phyloP scores from a whole-genome alignment of 164 flowering plant genomes.

The Berberis vulgaris region DNA sequence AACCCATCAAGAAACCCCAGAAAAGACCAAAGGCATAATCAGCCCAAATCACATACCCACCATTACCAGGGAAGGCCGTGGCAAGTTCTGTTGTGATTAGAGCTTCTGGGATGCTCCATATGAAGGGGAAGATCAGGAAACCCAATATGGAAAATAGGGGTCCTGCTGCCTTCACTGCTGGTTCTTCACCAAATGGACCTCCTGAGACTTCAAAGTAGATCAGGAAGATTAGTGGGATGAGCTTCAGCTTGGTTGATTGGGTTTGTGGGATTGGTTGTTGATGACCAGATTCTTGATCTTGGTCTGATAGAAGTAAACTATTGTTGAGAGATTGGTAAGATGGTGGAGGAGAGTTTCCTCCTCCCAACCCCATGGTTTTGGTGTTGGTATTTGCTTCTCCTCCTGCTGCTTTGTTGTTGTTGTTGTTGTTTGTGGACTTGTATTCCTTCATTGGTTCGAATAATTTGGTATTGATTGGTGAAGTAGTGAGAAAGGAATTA shows the following conservation, averaged over 20 bases:
- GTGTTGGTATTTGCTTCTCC: too few relatives aligned
- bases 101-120: constrained; percentile 88
- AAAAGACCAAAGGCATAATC: constrained; percentile 71
- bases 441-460: too few relatives aligned
- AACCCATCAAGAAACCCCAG: constrained; percentile 74
- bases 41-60: constrained; percentile 87
- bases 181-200: constrained; percentile 82
- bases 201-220: constrained; percentile 93
- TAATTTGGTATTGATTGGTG: too few relatives aligned
- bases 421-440: too few relatives aligned
- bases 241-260: constrained; percentile 14
- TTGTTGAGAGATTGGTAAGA: too few relatives aligned
- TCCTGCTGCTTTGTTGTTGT: too few relatives aligned
- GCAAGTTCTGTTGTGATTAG: constrained; percentile 84
- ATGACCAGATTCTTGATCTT: too few relatives aligned
- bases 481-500: too few relatives aligned
- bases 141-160: constrained; percentile 73
- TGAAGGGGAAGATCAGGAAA: constrained; percentile 80
- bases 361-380: too few relatives aligned
- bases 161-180: constrained; percentile 76
- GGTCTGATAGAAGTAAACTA: too few relatives aligned
- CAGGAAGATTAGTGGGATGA: constrained; percentile 74
- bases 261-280: too few relatives aligned
- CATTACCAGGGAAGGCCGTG: constrained; percentile 76
- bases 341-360: too few relatives aligned